Evolutionary conservation across 2,329 filamentous ascomycete genomes (phyloP).

Genomic region (Cryphonectria radicalis): DNA sequence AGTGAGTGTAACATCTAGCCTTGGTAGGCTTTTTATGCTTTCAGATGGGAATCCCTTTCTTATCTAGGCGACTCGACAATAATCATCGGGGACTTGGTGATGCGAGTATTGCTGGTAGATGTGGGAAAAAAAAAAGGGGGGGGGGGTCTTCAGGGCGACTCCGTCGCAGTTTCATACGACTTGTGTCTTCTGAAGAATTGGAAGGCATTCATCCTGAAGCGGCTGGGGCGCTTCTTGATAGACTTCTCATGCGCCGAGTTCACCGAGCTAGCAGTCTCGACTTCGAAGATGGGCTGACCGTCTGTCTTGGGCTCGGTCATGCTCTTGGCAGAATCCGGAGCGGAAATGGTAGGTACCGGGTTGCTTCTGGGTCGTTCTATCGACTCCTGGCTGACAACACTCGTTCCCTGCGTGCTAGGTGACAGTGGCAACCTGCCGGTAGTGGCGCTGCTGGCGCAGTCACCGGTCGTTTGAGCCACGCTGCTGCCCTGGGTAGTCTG

Average conservation of each 20-base stretch:
- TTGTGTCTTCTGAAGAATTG: slow-evolving; percentile 61
- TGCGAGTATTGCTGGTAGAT: neutral
- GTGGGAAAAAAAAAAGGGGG: neutral
- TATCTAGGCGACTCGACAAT: neutral
- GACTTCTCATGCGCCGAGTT: slow-evolving; percentile 52
- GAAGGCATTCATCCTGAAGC: slow-evolving; percentile 66
- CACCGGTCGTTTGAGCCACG: slow-evolving; percentile 57
- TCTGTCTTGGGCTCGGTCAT: slow-evolving; percentile 34
- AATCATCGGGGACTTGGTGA: neutral
- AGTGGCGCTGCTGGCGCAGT: slow-evolving; percentile 67
- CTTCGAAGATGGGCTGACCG: slow-evolving; percentile 40
- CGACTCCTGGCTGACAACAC: slow-evolving; percentile 65
- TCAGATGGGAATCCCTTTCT: neutral
- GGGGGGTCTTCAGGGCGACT: slow-evolving; percentile 17
- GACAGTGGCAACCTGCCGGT: slow-evolving; percentile 68
- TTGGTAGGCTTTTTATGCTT: neutral
- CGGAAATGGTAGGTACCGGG: slow-evolving; percentile 42
- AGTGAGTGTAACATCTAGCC: neutral
- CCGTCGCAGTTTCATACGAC: slow-evolving; percentile 42
- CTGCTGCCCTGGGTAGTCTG: slow-evolving; percentile 66
- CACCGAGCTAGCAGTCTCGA: slow-evolving; percentile 47
- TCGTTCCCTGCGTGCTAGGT: slow-evolving; percentile 68
- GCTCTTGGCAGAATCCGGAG: slow-evolving; percentile 36
- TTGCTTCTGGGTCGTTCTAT: slow-evolving; percentile 54
- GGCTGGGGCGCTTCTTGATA: slow-evolving; percentile 65